phyloP scores from a whole-genome alignment of 306 rosid genomes.

The Purshia tridentata region DNA sequence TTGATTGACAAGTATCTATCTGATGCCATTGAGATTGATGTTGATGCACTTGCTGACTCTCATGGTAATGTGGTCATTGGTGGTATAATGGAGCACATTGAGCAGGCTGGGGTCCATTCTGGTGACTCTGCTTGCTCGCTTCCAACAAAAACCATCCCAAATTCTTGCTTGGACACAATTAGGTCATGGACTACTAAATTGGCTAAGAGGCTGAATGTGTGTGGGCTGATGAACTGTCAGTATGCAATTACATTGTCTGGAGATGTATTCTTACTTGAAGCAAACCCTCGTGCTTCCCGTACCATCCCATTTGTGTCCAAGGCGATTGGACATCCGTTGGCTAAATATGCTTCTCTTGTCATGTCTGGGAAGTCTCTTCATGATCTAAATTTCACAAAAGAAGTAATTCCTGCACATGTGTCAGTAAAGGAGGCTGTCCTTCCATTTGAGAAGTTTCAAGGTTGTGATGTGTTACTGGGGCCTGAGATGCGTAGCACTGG shows the following conservation, averaged over 20 bases:
- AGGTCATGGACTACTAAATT: slow-evolving; percentile 82
- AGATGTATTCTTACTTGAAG: slow-evolving; percentile 88
- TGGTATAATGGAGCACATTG: slow-evolving; percentile 99
- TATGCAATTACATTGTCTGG: slow-evolving; percentile 79
- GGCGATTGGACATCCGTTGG: slow-evolving; percentile 95
- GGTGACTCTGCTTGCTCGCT: slow-evolving; percentile 96
- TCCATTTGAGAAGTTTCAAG: slow-evolving; percentile 93
- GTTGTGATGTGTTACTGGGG: slow-evolving; percentile 84
- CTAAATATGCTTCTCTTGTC: slow-evolving; percentile 93
- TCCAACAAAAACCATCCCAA: slow-evolving; percentile 75
- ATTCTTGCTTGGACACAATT: slow-evolving; percentile 72
- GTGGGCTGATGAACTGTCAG: slow-evolving; percentile 98
- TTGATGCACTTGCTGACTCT: slow-evolving; percentile 95
- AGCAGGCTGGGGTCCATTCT: slow-evolving; percentile 97
- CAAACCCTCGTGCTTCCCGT: slow-evolving; percentile 93
- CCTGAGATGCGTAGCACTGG: slow-evolving; percentile 99
- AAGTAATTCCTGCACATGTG: slow-evolving; percentile 79
- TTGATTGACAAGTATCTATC: slow-evolving; percentile 81
- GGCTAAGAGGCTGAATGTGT: slow-evolving; percentile 76
- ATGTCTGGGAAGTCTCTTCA: slow-evolving; percentile 92
- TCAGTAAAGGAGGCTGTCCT: slow-evolving; percentile 98
- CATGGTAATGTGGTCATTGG: slow-evolving; percentile 94
- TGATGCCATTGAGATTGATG: slow-evolving; percentile 88
- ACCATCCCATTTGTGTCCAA: slow-evolving; percentile 95
- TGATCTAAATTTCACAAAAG: slow-evolving; percentile 72